phyloP scores from a whole-genome alignment of 257 asterid genomes.

The Capsicum baccatum region DNA sequence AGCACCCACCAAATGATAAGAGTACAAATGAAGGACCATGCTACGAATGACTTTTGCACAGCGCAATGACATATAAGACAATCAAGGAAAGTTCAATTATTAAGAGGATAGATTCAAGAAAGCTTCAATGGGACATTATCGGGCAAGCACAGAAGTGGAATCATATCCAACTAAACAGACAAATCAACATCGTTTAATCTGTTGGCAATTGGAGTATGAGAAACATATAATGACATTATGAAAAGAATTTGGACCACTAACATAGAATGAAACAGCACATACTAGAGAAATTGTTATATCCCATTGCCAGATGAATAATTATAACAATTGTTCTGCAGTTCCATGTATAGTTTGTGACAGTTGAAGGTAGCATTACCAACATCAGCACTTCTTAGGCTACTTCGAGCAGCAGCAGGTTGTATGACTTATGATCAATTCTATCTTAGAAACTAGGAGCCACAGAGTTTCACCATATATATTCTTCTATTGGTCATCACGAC shows the following conservation, averaged over 20 bases:
- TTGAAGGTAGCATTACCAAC: neutral
- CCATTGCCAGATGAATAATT: slow-evolving; percentile 10
- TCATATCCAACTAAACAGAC: neutral
- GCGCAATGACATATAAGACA: slow-evolving; percentile 9
- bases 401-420: neutral
- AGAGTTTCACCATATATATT: neutral
- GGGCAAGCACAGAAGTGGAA: slow-evolving; percentile 13
- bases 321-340: neutral
- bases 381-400: neutral
- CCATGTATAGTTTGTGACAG: neutral
- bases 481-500: neutral
- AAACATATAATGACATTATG: slow-evolving; percentile 2
- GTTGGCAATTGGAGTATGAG: slow-evolving; percentile 5
- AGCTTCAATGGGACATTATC: neutral
- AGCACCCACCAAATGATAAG: slow-evolving; percentile 9
- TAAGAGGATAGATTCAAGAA: neutral
- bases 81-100: slow-evolving; percentile 6
- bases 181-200: neutral
- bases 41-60: slow-evolving; percentile 22
- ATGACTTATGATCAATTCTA: neutral
- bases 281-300: neutral
- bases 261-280: neutral
- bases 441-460: slow-evolving; percentile 5
- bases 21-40: neutral
- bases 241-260: slow-evolving; percentile 1